phyloP scores from a whole-genome alignment of 768 basidiomycete species.

The Bullera alba region DNA sequence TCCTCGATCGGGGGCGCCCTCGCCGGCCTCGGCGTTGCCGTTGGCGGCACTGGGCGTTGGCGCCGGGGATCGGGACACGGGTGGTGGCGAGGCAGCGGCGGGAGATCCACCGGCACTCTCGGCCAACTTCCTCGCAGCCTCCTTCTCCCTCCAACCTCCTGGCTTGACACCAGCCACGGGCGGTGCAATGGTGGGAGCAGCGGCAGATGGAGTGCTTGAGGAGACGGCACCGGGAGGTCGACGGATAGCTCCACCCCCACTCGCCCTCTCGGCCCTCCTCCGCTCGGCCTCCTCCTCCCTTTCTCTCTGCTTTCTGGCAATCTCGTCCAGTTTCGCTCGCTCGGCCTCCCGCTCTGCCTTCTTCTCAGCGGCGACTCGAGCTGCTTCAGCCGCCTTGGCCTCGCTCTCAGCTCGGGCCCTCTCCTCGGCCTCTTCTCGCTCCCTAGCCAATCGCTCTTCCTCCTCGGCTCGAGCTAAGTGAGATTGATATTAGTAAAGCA shows the following conservation, averaged over 20 bases:
- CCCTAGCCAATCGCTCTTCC: conserved; percentile 1
- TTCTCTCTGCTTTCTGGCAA: conserved; percentile 39
- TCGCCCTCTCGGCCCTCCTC: conserved; percentile 24
- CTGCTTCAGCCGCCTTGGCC: conserved; percentile 25
- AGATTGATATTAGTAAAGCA: conserved; percentile 1
- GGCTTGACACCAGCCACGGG: conserved; percentile 30
- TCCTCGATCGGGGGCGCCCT: conserved; percentile 19
- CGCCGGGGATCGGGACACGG: conserved; percentile 4
- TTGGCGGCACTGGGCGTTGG: conserved; percentile 12
- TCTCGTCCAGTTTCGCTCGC: conserved; percentile 31
- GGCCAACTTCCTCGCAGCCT: conserved; percentile 54
- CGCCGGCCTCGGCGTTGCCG: conserved; percentile 9
- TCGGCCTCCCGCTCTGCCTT: conserved; percentile 29
- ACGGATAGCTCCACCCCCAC: conserved; percentile 17
- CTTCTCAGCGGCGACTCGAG: conserved; percentile 40
- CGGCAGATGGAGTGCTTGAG: conserved; percentile 21
- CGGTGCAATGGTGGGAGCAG: conserved; percentile 37
- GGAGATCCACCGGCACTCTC: conserved; percentile 44
- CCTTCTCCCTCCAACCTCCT: conserved; percentile 60
- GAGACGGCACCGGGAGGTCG: conserved; percentile 9
- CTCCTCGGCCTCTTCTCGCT: conserved; percentile 1
- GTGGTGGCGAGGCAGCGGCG: conserved; percentile 14
- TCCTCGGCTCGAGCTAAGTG: conserved; percentile 14
- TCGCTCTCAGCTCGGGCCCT: conserved; percentile 32
- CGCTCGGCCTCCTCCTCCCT: conserved; percentile 47